phyloP scores from a whole-genome alignment of 169 alveolate species.

The Cryptosporidium canis region DNA sequence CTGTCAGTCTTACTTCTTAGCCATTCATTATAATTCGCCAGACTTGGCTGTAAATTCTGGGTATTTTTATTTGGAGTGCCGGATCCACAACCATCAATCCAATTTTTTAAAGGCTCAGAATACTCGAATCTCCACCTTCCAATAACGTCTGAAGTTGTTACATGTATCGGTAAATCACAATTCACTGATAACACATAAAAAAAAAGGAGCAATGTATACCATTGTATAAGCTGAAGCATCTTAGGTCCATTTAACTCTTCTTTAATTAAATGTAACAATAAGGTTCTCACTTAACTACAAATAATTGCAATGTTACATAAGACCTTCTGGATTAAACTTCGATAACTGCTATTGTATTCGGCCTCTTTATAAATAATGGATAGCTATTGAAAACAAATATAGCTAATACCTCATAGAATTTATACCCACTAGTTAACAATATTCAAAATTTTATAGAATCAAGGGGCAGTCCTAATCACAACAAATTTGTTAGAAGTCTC shows the following conservation, averaged over 20 bases:
- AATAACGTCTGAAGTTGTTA: slow-evolving; percentile 71
- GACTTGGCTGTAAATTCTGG: slow-evolving; percentile 70
- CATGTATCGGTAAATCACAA: slow-evolving; percentile 78
- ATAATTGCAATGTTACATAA: background rate
- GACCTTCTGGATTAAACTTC: background rate
- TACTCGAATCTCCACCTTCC: slow-evolving; percentile 75
- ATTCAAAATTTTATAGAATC: background rate
- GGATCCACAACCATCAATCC: slow-evolving; percentile 77
- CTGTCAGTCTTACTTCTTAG: slow-evolving; percentile 10
- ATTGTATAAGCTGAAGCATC: background rate
- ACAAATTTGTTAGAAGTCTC: background rate
- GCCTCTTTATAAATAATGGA: background rate
- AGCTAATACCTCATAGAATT: background rate
- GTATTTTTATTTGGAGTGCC: slow-evolving; percentile 77
- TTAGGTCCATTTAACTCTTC: background rate
- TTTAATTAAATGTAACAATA: too few relatives aligned
- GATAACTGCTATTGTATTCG: background rate
- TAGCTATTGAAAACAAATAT: too few relatives aligned
- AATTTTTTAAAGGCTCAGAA: slow-evolving; percentile 61
- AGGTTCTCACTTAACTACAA: too few relatives aligned
- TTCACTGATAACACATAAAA: background rate
- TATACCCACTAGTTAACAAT: background rate
- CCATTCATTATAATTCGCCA: slow-evolving; percentile 67
- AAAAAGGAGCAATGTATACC: background rate
- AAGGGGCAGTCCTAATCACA: background rate